Percentiles rank a stretch among this genome's conserved stretches.
phyloP scores from a whole-genome alignment of 1,284 basidiomycete genomes.

The Moesziomyces parantarcticus region DNA sequence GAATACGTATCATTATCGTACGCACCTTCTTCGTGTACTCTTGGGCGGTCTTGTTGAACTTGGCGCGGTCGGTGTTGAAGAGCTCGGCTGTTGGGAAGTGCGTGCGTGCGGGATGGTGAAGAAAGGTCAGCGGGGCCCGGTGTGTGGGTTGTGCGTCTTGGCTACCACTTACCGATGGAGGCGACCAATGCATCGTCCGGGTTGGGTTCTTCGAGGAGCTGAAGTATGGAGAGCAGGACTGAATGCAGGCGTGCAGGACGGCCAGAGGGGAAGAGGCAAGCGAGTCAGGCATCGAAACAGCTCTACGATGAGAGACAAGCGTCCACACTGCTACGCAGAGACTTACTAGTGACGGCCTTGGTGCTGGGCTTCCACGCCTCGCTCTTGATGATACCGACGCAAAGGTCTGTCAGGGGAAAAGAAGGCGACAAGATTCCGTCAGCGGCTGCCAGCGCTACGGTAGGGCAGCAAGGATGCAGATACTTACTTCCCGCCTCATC shows the following conservation, averaged over 20 bases:
- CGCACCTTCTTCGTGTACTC: constrained; percentile 59
- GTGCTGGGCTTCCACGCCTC: constrained; percentile 68
- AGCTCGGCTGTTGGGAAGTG: constrained; percentile 55
- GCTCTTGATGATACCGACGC: constrained; percentile 65
- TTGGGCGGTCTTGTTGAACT: constrained; percentile 57
- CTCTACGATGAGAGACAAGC: too few relatives aligned
- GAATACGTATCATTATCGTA: background rate
- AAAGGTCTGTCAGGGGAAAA: constrained; percentile 32
- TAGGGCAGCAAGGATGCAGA: background rate
- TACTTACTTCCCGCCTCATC: constrained; percentile 64
- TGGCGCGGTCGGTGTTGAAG: constrained; percentile 57
- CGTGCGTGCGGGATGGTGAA: background rate
- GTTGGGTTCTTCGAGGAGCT: constrained; percentile 63
- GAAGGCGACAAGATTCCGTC: background rate
- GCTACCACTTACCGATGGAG: constrained; percentile 56
- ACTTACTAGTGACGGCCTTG: constrained; percentile 63
- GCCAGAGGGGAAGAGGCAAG: background rate
- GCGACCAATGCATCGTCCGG: constrained; percentile 65
- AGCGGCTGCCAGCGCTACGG: background rate
- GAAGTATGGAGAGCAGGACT: constrained; percentile 62
- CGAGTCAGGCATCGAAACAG: too few relatives aligned
- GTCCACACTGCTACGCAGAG: too few relatives aligned
- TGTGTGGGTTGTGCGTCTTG: background rate
- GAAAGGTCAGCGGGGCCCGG: background rate
- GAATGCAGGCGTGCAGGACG: background rate